phyloP scores from a whole-genome alignment of 371 early-diverging fungal genomes.

The Mucor sp. region DNA sequence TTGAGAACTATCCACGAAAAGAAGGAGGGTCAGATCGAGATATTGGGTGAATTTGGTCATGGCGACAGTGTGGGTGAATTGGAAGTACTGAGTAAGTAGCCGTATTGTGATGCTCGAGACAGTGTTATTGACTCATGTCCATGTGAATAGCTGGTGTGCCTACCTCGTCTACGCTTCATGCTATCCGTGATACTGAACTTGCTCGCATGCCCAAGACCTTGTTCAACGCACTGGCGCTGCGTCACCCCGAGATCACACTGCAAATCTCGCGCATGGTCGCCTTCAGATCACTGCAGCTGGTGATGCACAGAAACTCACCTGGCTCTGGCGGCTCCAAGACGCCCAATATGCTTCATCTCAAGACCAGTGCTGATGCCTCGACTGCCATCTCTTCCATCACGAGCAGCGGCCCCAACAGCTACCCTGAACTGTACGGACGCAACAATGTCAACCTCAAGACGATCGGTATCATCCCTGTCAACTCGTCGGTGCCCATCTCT shows the following conservation, averaged over 20 bases:
- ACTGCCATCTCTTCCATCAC: constrained; percentile 22
- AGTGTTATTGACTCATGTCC: not conserved
- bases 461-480: constrained; percentile 90
- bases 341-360: constrained; percentile 15
- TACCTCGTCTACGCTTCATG: constrained; percentile 90
- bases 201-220: constrained; percentile 95
- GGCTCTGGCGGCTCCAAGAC: constrained; percentile 11
- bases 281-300: constrained; percentile 61
- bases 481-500: constrained; percentile 76
- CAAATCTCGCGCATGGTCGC: constrained; percentile 93
- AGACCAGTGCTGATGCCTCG: constrained; percentile 10
- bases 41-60: constrained; percentile 92
- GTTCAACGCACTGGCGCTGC: constrained; percentile 86
- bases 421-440: constrained; percentile 59
- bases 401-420: constrained; percentile 8
- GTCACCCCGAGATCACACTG: constrained; percentile 91
- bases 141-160: constrained; percentile 57
- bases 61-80: constrained; percentile 95
- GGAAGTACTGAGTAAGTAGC: constrained; percentile 77
- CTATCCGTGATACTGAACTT: constrained; percentile 96
- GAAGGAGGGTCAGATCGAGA: constrained; percentile 70
- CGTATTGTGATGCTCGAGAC: too few species aligned
- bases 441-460: constrained; percentile 94
- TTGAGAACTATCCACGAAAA: constrained; percentile 81
- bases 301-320: constrained; percentile 34